Base-by-base conservation (phyloP, 208 protist genomes). In the Crithidia acanthocephali region DNA sequence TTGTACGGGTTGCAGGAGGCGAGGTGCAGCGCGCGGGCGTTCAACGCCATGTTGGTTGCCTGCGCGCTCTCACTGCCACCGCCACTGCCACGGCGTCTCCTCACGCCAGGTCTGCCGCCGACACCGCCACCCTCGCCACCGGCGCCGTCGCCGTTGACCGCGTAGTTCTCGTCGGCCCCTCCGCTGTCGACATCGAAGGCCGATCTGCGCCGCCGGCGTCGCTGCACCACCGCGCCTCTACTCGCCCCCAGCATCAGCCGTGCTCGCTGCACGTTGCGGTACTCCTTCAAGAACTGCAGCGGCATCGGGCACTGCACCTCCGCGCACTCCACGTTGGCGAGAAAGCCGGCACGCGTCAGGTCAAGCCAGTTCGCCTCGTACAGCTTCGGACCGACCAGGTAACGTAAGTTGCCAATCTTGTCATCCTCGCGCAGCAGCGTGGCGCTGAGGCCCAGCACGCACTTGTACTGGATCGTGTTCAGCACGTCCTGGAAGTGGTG, bases 321-420 rank as follows among this genome's bases (percentile, higher is more conserved):
- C 2, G 93, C 88, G 74, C 99, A 99, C 85, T 98, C 90, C 13
- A 99, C 99, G 16, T 86, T 84, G 0, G 99, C 99, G 45, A 99
- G 91, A 76, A 98, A 99, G 23, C 98, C 98, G 33, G 85, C 84
- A 40, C 79, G 69, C 23, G 97, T 95, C 22, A 99, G 85, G 68
- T 99, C 98, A 4, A 99, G 90, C 99, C 99, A 99, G 80, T 99
- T 99, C 2, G 99, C 99, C 72, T 99, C 98, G 80, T 99, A 99
- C 63, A 99, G 82, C 76, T 99, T 99, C 25, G 99, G 99, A 0
- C 99, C 99, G 51, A 99, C 98, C n/a, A 99, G 87, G 79, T 98
- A 98, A 13, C 97, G 95, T 9, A 99, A 79, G 72, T 99, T 97
- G 20, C 77, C 85, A 72, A 99, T 99, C 55, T 93, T 95, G 42